These are phyloP conservation scores for Pouteria glomerata DNA, from an alignment of 148 eudicot species.

Conservation along the genomic window DNA sequence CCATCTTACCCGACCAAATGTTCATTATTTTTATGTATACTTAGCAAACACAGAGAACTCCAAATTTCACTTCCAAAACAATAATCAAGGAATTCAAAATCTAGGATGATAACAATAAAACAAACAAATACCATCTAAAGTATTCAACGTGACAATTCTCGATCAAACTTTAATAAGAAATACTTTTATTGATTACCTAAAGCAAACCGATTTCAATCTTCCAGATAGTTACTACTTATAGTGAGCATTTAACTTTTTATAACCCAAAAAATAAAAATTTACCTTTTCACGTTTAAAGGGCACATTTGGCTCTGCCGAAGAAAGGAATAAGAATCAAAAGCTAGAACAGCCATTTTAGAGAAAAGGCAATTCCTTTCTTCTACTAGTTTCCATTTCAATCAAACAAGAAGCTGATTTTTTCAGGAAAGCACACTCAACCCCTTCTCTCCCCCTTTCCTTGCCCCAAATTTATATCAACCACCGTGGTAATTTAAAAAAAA, in stretches of 20 bases:
- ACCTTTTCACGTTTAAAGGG: not conserved
- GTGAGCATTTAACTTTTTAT: constrained; percentile 1
- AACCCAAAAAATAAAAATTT: too few relatives aligned
- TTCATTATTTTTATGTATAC: not conserved
- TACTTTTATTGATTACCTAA: not conserved
- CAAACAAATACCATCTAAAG: not conserved
- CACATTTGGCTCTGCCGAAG: constrained; percentile 1
- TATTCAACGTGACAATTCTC: not conserved
- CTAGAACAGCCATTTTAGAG: not conserved
- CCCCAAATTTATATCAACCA: not conserved
- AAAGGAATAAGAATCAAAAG: constrained; percentile 7
- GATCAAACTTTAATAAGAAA: not conserved
- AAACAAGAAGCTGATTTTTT: not conserved
- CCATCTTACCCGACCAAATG: not conserved
- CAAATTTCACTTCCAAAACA: not conserved
- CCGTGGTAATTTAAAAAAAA: not conserved
- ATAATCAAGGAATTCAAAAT: not conserved
- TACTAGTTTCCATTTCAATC: not conserved
- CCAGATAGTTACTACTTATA: not conserved
- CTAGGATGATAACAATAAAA: not conserved
- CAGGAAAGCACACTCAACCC: not conserved
- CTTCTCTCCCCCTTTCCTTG: too few relatives aligned
- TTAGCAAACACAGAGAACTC: too few relatives aligned
- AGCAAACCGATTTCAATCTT: not conserved
- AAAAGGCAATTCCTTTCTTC: not conserved